Evolutionary conservation across 495 filamentous ascomycete genomes (phyloP).

Genomic region (Tetracladium marchalianum): DNA sequence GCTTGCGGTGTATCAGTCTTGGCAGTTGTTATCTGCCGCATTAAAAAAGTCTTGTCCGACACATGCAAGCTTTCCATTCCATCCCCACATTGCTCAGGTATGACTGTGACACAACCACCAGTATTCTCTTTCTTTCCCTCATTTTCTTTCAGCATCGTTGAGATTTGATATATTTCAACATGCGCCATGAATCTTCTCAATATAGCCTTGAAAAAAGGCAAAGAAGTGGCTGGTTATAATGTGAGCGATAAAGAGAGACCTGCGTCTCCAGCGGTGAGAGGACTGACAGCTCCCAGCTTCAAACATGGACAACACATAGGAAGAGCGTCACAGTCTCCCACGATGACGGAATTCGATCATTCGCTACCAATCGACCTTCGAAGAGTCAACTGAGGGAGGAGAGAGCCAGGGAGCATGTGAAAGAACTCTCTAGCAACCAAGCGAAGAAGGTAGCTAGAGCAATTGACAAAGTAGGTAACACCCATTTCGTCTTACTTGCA

Average conservation of each 20-base stretch:
- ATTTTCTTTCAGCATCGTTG: too few relatives aligned
- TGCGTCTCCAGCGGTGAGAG: conserved; percentile 4
- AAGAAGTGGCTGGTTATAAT: conserved; percentile 18
- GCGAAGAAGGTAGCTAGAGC: conserved; percentile 18
- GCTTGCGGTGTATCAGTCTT: too few relatives aligned
- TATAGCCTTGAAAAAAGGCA: conserved; percentile 18
- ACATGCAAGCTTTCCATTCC: too few relatives aligned
- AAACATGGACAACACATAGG: conserved; percentile 6
- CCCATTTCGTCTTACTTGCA: background rate
- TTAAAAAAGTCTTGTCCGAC: too few relatives aligned
- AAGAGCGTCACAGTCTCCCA: background rate
- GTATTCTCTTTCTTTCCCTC: too few relatives aligned
- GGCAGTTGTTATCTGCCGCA: too few relatives aligned
- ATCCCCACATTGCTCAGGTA: too few relatives aligned
- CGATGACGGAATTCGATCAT: conserved; percentile 1
- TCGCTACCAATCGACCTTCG: conserved; percentile 4
- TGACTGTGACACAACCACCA: too few relatives aligned
- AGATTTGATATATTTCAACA: conserved; percentile 10
- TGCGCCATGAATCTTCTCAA: conserved; percentile 19
- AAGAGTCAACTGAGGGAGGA: conserved; percentile 15
- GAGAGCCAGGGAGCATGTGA: conserved; percentile 16
- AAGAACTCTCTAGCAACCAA: conserved; percentile 14
- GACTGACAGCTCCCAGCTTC: conserved; percentile 33
- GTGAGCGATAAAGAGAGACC: conserved; percentile 6
- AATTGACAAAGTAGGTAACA: conserved; percentile 12